Evolutionary conservation across 2,329 filamentous ascomycete genomes (phyloP).

Genomic region (Neonectria sp.): DNA sequence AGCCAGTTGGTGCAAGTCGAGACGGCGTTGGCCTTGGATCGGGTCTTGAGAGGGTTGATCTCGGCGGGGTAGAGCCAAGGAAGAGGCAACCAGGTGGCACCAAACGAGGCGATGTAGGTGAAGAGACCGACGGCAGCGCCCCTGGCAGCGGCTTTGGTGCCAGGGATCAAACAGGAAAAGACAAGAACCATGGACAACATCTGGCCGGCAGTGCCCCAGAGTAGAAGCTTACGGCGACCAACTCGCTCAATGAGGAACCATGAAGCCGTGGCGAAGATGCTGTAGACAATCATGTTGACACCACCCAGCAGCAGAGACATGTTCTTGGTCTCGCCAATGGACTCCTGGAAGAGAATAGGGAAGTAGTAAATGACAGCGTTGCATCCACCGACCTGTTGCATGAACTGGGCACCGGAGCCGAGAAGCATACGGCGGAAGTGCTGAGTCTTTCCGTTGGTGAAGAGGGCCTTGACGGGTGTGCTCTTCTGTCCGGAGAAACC

Average conservation of each 20-base stretch:
- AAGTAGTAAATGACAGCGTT: slow-evolving; percentile 75
- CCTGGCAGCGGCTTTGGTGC: slow-evolving; percentile 72
- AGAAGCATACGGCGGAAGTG: slow-evolving; percentile 76
- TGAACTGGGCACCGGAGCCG: slow-evolving; percentile 71
- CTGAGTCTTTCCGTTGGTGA: slow-evolving; percentile 75
- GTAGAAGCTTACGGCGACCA: slow-evolving; percentile 63
- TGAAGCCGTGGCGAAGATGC: slow-evolving; percentile 67
- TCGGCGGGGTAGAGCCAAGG: slow-evolving; percentile 73
- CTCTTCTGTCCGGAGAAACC: slow-evolving; percentile 61
- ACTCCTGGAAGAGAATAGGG: slow-evolving; percentile 66
- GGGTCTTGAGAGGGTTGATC: slow-evolving; percentile 65
- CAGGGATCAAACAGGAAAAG: slow-evolving; percentile 78
- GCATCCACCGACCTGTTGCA: slow-evolving; percentile 74
- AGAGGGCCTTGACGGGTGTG: slow-evolving; percentile 67
- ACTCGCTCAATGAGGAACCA: slow-evolving; percentile 67
- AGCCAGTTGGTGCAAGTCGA: slow-evolving; percentile 75
- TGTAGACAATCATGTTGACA: slow-evolving; percentile 70
- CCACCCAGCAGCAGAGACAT: slow-evolving; percentile 66
- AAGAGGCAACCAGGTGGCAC: slow-evolving; percentile 75
- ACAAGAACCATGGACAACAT: slow-evolving; percentile 71
- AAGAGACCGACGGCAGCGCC: slow-evolving; percentile 79
- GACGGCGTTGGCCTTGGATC: slow-evolving; percentile 64
- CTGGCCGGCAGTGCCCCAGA: slow-evolving; percentile 63
- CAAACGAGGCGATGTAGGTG: slow-evolving; percentile 79
- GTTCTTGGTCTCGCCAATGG: slow-evolving; percentile 54